Base-by-base conservation (phyloP, 1,284 basidiomycete genomes). In the Phellopilus nigrolimitatus region DNA sequence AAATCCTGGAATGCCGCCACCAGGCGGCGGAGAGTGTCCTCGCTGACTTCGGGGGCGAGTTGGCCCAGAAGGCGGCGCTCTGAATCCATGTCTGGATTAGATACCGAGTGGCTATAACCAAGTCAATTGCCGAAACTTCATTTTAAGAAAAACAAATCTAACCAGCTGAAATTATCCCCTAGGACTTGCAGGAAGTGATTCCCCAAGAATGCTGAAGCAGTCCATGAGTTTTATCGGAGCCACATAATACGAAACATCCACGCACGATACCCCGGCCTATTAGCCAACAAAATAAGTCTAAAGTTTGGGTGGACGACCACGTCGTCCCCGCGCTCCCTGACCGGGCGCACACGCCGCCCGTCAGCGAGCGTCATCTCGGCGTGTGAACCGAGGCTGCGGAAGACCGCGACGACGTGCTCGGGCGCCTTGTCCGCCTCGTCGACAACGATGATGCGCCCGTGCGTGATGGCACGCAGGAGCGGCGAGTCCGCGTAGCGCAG, bases 231-330 rank as follows among this genome's bases (percentile, higher is more conserved):
- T 24, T 38, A 44, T 24, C 34, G 13, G 3, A 38, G 17, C 39
- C 42, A 22, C 36, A n/a, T 33, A 41, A 30, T n/a, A 4, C 24
- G 3, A 36, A 10, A 43, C 46, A 19, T 15, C 12, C 0, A 71
- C 84, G 59, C 59, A 88, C 85, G 79, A 70, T 88, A 90, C 12
- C 85, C 85, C 22, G 84, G 81, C 7, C 81, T 65, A 60, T 84
- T 84, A 1, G 81, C 82, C 34, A 84, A 66, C n/a, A 84, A 62
- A 33, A 84, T 69, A 31, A 84, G 68, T 30, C 81, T 67, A 66
- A 84, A 84, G 53, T 78, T 78, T 1, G 75, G 75, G 60, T 84
- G 81, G 0, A 82, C 78, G 1, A 71, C 68, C 45, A 84, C 71
- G 57, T 84, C 82, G 0, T 69, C 68, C 15, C 74, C 71, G 10